Base-by-base conservation (phyloP, 176 grass and related monocot genomes). In the Aegilops bicornis region DNA sequence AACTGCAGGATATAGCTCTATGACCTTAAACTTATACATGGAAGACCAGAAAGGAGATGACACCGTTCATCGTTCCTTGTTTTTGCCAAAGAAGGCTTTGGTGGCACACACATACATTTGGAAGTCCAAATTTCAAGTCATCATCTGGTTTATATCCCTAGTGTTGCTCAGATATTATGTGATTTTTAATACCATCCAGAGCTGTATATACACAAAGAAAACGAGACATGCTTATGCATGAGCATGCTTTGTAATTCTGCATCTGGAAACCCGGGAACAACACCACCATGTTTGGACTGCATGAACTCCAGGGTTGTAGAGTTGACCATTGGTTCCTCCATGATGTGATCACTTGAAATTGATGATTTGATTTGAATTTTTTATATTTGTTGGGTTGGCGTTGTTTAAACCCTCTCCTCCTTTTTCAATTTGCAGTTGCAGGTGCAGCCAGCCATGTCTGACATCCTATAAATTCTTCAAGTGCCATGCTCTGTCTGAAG, bases 1-100 rank as follows among this genome's bases (percentile, higher is more conserved):
- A 97, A 97, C 81, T 97, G 89, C 75, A 87, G 94, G 86, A 97
- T 97, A 89, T 97, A 94, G 77, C 65, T 27, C 5, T 13, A 23
- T 68, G 7, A 50, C 37, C 35, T 73, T 77, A 19, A 12, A 68
- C 37, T 11, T 47, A n/a, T 33, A 78, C 35, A 60, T 22, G 79
- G 60, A 43, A 40, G 33, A 75, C 43, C 29, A 14, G 6, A 61
- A 64, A 13, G 2, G 16, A 52, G 7, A 20, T 31, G 50, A 0
- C 64, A 10, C 43, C 40, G 30, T 10, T 22, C 40, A 22, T 9
- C 27, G 27, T 27, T 27, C 27, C 27, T 27, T 75, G 56, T 12
- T 81, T 81, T 82, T 19, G 43, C 3, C 16, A 32, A 43, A 17
- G 5, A 16, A 77, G 17, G 68, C 17, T 67, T 17, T 82, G 47